Evolutionary conservation across 169 alveolate species (phyloP), one percentile per base, ranked within the genome.

Genomic region (Plasmodium ovale): DNA sequence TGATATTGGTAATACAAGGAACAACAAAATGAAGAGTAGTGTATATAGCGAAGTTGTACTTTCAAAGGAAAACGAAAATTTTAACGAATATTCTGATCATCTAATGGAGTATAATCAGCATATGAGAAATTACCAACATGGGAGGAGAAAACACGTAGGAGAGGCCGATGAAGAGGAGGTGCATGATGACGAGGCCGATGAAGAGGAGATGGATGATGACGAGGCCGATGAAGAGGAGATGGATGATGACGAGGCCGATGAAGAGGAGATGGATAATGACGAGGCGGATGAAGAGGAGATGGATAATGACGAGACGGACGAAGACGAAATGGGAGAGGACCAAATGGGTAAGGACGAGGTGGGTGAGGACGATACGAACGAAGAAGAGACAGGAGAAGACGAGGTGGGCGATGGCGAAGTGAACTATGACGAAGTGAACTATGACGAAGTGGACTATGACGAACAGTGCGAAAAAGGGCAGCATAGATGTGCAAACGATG

Each of bases 391-490:
- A 9, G 87, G 54, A 35, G 87, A 72, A n/a, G 56, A 58, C 29
- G 87, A 72, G 58, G 87, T 39, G 1, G 82, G 42, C n/a, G 82
- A 72, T 0, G 87, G 54, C 14, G 87, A 71, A 0, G 87, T 51
- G 3, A 47, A 73, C 2, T 29, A 72, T 16, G 71, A 31, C 1
- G 87, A 72, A 60, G 87, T 56, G 0, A 72, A 73, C 2, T 70
- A 56, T 0, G 87, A 73, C 3, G 87, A 31, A 0, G 64, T 58
- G 9, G 64, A 59, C 1, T 72, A 73, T 0, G 64, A 59, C 0
- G 60, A 21, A 2, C 37, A 72, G 35, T 39, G 19, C 39, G 73
- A 37, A 6, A 65, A 33, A 4, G 4, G 68, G 10, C 59, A 65
- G 37, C 27, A 65, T n/a, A 35, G 19, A 10, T 29, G 25, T 9